phyloP scores from a whole-genome alignment of 2,329 filamentous ascomycete species.

The Aspergillus thermomutatus region DNA sequence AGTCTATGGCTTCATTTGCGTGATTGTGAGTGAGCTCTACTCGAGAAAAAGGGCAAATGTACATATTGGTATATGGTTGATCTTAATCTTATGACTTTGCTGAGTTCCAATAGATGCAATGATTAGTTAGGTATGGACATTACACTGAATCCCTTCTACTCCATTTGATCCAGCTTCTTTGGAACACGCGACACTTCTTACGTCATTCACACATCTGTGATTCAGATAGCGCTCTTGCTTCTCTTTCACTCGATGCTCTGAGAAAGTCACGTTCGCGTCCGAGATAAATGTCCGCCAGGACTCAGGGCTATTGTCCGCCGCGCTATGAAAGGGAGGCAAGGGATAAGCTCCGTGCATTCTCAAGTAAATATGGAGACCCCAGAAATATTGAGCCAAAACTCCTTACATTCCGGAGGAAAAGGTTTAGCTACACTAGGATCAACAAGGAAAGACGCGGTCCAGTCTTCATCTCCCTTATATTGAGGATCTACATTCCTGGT shows the following conservation, averaged over 20 bases:
- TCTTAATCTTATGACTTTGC: neutral
- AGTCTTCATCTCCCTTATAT: neutral
- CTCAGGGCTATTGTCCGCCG: neutral
- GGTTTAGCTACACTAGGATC: neutral
- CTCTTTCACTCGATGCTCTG: neutral
- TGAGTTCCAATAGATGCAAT: neutral
- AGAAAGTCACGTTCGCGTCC: neutral
- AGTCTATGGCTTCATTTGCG: neutral
- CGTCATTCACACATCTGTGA: no score
- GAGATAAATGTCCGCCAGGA: neutral
- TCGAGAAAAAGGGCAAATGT: neutral
- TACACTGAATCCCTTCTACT: no score
- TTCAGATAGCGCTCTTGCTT: neutral
- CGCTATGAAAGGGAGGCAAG: neutral
- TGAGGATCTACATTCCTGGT: neutral
- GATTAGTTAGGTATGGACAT: neutral
- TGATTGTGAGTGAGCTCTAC: neutral
- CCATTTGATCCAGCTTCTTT: neutral
- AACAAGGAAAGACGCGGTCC: neutral
- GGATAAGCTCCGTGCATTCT: neutral
- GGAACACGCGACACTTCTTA: no score
- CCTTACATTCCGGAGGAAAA: neutral
- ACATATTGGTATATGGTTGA: neutral
- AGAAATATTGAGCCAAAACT: neutral
- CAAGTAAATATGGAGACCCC: neutral